Base-by-base conservation (phyloP, 371 early-diverging fungal genomes). In the Capillidium heterosporum region DNA sequence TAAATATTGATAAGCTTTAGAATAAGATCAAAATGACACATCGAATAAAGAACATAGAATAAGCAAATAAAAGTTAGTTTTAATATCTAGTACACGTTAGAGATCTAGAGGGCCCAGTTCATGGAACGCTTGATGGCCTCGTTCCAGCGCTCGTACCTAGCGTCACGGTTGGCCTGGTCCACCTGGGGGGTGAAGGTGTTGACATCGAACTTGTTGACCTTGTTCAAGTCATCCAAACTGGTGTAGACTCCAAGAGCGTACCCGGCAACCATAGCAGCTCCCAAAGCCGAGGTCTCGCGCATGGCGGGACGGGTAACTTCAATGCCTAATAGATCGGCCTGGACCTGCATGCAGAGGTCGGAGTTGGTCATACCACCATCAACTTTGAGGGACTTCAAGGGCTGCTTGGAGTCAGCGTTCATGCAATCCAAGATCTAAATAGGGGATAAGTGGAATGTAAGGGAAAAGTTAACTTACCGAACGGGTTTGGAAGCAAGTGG, bases 291-390 rank as follows among this genome's bases (percentile, higher is more conserved):
- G 24, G 88, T 87, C 65, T 95, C 95, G 32, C 80, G 72, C 91
- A 92, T 91, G 24, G 68, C 69, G 0, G 96, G 93, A 27, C 96
- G 78, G n/a, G 72, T 73, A 26, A 94, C 92, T 29, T 73, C 67
- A 50, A 92, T 84, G 11, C 85, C 85, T 46, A 88, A 65, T 23
- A 89, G 73, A 63, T 95, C 87, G 10, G 94, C 80, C 67, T 92
- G 90, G 55, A 91, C 73, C 69, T 94, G 93, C 91, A 93, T 92
- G 53, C 81, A 76, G 23, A 84, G 57, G 55, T 91, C 87, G 15
- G 91, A 89, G 67, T 83, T 85, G 32, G 89, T 84, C 71, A 94
- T 71, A 19, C 95, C 96, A 31, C 96, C 96, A 63, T 95, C 96
- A 3, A 88, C 95, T 26, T 82, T 80, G 21, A 95, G 73, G 1